Evolutionary conservation across 2,329 filamentous ascomycete genomes (phyloP).

Genomic region (Hymenoscyphus infarciens): DNA sequence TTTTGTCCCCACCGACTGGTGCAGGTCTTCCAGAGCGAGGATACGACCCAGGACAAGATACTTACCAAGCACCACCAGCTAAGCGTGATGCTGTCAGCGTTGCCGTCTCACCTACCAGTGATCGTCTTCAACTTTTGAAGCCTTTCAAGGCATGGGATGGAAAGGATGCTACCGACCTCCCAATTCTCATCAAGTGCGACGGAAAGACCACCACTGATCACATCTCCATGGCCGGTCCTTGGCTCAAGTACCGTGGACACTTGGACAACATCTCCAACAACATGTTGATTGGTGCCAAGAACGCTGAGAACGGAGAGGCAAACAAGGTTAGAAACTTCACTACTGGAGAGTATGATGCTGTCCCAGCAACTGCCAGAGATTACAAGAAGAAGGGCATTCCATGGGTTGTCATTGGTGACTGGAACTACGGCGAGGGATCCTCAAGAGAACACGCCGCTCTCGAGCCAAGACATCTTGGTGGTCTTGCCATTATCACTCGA

Average conservation of each 20-base stretch:
- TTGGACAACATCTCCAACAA: slow-evolving; percentile 99
- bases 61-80: slow-evolving; percentile 89
- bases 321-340: slow-evolving; percentile 96
- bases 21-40: slow-evolving; percentile 74
- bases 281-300: slow-evolving; percentile 97
- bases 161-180: slow-evolving; percentile 79
- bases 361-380: slow-evolving; percentile 91
- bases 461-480: slow-evolving; percentile 94
- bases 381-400: slow-evolving; percentile 96
- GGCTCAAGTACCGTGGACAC: slow-evolving; percentile 98
- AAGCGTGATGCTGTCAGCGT: slow-evolving; percentile 73
- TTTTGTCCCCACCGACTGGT: slow-evolving; percentile 75
- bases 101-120: slow-evolving; percentile 80
- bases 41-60: slow-evolving; percentile 88
- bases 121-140: slow-evolving; percentile 88
- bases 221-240: slow-evolving; percentile 95
- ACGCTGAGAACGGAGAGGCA: slow-evolving; percentile 90
- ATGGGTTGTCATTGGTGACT: slow-evolving; percentile 98
- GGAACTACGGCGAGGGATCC: slow-evolving; percentile 98
- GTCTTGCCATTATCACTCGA: slow-evolving; percentile 92
- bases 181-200: slow-evolving; percentile 93
- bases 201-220: slow-evolving; percentile 98
- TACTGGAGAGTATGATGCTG: slow-evolving; percentile 78
- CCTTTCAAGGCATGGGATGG: slow-evolving; percentile 89
- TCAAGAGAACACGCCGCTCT: slow-evolving; percentile 98